phyloP scores from a whole-genome alignment of 2,329 filamentous ascomycete species.

The Apiospora aurea region DNA sequence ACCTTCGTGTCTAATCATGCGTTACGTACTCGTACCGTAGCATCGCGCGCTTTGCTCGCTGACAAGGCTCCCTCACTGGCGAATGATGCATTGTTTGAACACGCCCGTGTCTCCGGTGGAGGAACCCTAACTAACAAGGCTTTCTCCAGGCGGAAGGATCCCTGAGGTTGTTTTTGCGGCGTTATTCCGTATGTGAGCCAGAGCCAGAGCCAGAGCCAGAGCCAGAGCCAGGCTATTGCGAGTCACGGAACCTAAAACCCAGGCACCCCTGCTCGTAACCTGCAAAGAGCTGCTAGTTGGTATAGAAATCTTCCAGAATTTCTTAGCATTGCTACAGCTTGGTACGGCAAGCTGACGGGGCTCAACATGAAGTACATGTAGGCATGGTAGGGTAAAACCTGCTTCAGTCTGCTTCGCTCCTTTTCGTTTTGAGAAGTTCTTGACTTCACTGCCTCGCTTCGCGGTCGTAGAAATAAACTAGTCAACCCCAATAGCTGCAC shows the following conservation, averaged over 20 bases:
- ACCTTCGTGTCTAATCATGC: constrained; percentile 19
- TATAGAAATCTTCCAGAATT: constrained; percentile 20
- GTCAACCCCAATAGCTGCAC: too few species aligned
- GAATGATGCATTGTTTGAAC: constrained; percentile 18
- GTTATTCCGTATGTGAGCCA: neutral
- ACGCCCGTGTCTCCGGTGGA: constrained; percentile 13
- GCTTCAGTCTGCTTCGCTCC: neutral
- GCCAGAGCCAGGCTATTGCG: neutral
- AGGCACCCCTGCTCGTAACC: constrained; percentile 9
- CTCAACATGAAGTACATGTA: neutral
- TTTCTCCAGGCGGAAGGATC: constrained; percentile 10
- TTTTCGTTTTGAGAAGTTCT: neutral
- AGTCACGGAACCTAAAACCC: constrained; percentile 12
- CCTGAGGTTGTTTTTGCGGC: constrained; percentile 14
- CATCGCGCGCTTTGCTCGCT: constrained; percentile 20
- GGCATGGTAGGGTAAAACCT: neutral
- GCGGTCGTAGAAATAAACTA: too few species aligned
- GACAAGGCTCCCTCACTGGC: constrained; percentile 19
- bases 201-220: neutral
- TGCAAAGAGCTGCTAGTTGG: constrained; percentile 13
- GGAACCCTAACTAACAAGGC: constrained; percentile 20
- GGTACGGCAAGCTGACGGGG: constrained; percentile 6
- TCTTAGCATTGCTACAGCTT: constrained; percentile 8
- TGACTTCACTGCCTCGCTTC: neutral
- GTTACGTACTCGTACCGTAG: constrained; percentile 15